Evolutionary conservation across 768 basidiomycete genomes (phyloP).

Genomic region (Boletus insuetus): DNA sequence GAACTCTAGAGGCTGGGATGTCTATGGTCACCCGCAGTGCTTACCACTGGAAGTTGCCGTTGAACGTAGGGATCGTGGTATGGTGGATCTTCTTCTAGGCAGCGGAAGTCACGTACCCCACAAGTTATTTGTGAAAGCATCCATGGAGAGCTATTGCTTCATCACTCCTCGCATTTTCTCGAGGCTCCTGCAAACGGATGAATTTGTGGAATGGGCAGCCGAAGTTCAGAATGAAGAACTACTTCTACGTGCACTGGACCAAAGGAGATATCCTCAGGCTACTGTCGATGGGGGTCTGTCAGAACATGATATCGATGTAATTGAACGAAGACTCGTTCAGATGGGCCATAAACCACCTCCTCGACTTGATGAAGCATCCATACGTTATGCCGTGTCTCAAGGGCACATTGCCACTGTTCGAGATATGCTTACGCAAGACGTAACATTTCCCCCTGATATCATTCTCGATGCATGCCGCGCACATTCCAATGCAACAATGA

Average conservation of each 20-base stretch:
- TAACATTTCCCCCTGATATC: neutral
- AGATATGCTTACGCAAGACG: neutral
- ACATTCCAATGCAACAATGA: neutral
- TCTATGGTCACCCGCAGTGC: too few species aligned
- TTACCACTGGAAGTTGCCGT: neutral
- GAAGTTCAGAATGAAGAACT: neutral
- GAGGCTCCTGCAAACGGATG: constrained; percentile 10
- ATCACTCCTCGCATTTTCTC: neutral
- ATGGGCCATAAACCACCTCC: neutral
- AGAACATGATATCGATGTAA: neutral
- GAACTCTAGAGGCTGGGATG: too few species aligned
- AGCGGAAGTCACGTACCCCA: neutral
- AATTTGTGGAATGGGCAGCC: constrained; percentile 1
- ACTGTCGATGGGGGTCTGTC: neutral
- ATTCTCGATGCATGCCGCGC: neutral
- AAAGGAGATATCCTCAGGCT: neutral
- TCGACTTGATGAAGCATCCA: neutral
- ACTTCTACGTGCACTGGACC: neutral
- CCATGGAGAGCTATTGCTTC: too few species aligned
- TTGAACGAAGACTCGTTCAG: constrained; percentile 6
- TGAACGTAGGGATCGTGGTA: neutral
- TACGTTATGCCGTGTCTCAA: neutral
- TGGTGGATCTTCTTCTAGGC: neutral
- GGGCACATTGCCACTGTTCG: constrained; percentile 5
- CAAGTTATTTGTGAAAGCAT: neutral